Evolutionary conservation across 2,329 filamentous ascomycete genomes (phyloP).

Genomic region (Colletotrichum theobromicola): DNA sequence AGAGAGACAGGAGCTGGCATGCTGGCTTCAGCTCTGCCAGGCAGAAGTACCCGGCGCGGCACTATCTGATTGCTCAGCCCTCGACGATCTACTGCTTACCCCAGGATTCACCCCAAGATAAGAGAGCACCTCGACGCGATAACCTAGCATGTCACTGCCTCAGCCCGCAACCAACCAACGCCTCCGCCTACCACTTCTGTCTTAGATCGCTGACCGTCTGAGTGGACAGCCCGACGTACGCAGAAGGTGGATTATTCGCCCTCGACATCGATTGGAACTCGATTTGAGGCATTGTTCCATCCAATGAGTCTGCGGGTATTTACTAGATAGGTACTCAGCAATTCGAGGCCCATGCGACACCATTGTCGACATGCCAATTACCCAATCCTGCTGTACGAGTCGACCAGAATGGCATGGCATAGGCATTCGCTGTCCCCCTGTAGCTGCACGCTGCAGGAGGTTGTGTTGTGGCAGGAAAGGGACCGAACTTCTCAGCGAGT

Average conservation of each 20-base stretch:
- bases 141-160: not conserved
- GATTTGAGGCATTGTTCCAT: not conserved
- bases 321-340: not conserved
- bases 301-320: not conserved
- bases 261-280: not conserved
- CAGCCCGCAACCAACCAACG: not conserved
- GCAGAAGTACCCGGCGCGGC: not conserved
- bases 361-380: not conserved
- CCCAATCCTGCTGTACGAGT: not conserved
- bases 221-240: not conserved
- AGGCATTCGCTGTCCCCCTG: not conserved
- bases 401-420: not conserved
- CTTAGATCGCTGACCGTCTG: not conserved
- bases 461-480: not conserved
- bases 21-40: not conserved
- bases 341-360: conserved; percentile 4
- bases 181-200: not conserved
- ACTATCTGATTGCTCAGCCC: not conserved
- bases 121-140: not conserved
- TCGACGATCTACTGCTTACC: not conserved
- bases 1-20: not conserved
- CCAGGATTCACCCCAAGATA: not conserved
- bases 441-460: conserved; percentile 5
- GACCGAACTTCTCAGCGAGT: not conserved
- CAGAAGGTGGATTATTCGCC: too few species aligned